Percentiles rank a stretch among this genome's conserved stretches.
Evolutionary conservation across 2,329 filamentous ascomycete species (phyloP).

Genomic region (Trichothecium roseum): DNA sequence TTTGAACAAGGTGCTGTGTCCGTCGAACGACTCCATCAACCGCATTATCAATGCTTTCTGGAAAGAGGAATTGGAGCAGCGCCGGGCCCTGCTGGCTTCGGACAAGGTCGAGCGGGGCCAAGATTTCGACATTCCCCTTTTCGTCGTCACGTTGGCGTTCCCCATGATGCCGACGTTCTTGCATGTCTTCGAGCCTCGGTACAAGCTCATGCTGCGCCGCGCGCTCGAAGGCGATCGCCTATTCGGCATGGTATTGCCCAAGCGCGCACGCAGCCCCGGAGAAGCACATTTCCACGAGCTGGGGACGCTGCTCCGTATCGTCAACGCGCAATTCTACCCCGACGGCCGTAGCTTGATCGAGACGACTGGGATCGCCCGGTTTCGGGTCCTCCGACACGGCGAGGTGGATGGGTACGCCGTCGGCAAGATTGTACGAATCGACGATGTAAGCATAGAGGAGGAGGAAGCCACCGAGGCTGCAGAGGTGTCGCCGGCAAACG

Average conservation of each 20-base stretch:
- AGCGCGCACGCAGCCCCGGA: constrained; percentile 29
- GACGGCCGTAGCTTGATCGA: constrained; percentile 79
- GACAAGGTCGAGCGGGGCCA: constrained; percentile 47
- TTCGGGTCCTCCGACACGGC: constrained; percentile 56
- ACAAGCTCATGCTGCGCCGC: constrained; percentile 78
- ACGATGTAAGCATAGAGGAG: constrained; percentile 72
- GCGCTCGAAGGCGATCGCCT: constrained; percentile 62
- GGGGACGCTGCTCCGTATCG: constrained; percentile 69
- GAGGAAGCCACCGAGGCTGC: constrained; percentile 67
- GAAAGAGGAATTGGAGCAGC: constrained; percentile 49
- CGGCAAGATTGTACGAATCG: constrained; percentile 64
- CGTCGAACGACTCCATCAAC: constrained; percentile 52
- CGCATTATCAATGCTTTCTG: constrained; percentile 60
- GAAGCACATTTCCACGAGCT: constrained; percentile 53
- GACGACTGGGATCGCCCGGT: constrained; percentile 65
- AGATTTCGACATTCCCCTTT: constrained; percentile 58
- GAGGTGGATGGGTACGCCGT: constrained; percentile 68
- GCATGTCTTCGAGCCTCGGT: constrained; percentile 87
- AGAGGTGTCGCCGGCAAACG: constrained; percentile 31
- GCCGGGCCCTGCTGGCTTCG: constrained; percentile 41
- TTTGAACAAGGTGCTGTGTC: constrained; percentile 27
- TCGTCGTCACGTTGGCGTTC: constrained; percentile 74
- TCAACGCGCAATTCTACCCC: constrained; percentile 60
- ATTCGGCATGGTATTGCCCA: constrained; percentile 80
- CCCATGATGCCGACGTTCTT: constrained; percentile 77